Conservation (phyloP, 2,329 filamentous ascomycete species). For the Thermothelomyces thermophilus region DNA sequence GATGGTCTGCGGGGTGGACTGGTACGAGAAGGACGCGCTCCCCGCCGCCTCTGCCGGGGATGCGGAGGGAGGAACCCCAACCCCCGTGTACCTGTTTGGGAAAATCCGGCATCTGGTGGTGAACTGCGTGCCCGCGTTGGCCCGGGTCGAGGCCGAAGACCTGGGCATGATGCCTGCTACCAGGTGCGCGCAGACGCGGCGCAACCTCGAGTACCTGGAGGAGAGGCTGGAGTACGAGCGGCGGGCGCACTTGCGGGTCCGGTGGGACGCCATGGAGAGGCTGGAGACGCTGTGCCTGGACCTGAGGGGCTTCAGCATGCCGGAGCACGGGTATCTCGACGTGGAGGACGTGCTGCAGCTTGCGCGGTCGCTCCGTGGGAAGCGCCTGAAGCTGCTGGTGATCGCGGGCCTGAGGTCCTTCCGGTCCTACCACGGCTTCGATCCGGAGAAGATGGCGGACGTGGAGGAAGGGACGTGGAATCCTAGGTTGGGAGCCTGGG, state of each 20-base stretch:
- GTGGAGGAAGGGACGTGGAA: constrained; percentile 1
- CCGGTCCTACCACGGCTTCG: background rate
- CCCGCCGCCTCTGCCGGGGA: too few species aligned
- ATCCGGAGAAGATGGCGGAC: constrained; percentile 1
- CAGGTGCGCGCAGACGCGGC: background rate
- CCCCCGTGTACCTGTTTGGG: constrained; percentile 2
- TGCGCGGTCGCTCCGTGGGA: constrained; percentile 7
- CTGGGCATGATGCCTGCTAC: background rate
- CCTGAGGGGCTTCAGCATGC: constrained; percentile 6
- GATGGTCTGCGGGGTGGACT: background rate
- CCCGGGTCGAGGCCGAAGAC: background rate
- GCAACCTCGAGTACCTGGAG: background rate
- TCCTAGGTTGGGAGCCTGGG: background rate
- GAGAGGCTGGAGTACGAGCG: constrained; percentile 4
- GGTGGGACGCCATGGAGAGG: constrained; percentile 9
- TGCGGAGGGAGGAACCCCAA: too few species aligned
- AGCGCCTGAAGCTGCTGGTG: constrained; percentile 10
- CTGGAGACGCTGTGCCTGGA: constrained; percentile 19
- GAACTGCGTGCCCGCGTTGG: background rate
- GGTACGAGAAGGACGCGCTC: constrained; percentile 3
- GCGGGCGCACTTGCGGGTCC: constrained; percentile 6
- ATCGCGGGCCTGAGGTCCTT: constrained; percentile 18
- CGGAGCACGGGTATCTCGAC: background rate
- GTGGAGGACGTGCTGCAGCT: constrained; percentile 2
- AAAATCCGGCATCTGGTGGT: constrained; percentile 9